Evolutionary conservation across 352 stramenopile genomes (phyloP).

Genomic region (Phytophthora sp.): DNA sequence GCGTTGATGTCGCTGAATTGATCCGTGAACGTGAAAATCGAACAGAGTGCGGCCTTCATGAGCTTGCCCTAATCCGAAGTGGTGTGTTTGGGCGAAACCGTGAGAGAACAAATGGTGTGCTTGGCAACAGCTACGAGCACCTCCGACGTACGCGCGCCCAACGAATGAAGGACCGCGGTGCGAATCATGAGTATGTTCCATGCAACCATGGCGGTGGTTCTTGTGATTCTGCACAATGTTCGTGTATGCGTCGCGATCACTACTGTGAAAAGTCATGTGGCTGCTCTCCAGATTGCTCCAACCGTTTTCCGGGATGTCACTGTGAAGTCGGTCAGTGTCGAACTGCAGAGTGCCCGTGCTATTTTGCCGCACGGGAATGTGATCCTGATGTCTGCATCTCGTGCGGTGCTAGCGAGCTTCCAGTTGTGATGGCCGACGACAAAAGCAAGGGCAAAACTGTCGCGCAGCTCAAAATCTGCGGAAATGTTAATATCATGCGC

Average conservation of each 20-base stretch:
- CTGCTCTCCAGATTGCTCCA: slow-evolving; percentile 71
- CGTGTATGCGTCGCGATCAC: slow-evolving; percentile 84
- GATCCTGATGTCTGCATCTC: slow-evolving; percentile 70
- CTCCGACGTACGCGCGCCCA: slow-evolving; percentile 71
- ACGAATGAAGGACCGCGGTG: slow-evolving; percentile 81
- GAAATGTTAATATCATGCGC: slow-evolving; percentile 77
- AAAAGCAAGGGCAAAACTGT: slow-evolving; percentile 32
- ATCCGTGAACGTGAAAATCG: slow-evolving; percentile 15
- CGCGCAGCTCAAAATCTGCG: slow-evolving; percentile 56
- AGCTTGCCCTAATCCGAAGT: slow-evolving; percentile 24
- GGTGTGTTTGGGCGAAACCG: slow-evolving; percentile 23
- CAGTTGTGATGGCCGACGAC: slow-evolving; percentile 51
- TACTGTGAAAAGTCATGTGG: slow-evolving; percentile 78
- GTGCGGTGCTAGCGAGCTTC: slow-evolving; percentile 73
- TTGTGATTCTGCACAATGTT: slow-evolving; percentile 72
- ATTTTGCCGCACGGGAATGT: slow-evolving; percentile 72
- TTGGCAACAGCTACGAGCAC: slow-evolving; percentile 74
- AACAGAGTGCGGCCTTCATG: slow-evolving; percentile 17
- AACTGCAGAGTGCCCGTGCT: slow-evolving; percentile 70
- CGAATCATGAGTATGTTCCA: slow-evolving; percentile 77
- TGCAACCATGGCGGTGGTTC: slow-evolving; percentile 61
- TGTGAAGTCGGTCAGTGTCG: slow-evolving; percentile 65
- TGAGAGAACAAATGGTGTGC: slow-evolving; percentile 41
- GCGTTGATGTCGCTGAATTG: slow-evolving; percentile 42
- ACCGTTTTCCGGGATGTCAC: slow-evolving; percentile 77